phyloP scores from a whole-genome alignment of 768 basidiomycete genomes.

The Coprinopsis cinerea region DNA sequence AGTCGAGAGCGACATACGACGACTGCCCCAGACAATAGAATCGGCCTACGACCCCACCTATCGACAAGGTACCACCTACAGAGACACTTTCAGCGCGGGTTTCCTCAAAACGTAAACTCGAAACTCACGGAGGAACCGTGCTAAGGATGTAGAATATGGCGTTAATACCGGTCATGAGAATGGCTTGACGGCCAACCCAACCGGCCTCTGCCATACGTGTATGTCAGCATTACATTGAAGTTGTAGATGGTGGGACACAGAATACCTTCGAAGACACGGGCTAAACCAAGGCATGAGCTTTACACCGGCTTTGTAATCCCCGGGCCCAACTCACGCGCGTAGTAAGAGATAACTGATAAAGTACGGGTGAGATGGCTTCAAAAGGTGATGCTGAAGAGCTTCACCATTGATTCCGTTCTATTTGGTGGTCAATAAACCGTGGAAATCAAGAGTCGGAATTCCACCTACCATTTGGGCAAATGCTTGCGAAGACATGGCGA shows the following conservation, averaged over 20 bases:
- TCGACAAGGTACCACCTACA: constrained; percentile 91
- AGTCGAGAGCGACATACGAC: constrained; percentile 41
- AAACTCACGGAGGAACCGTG: constrained; percentile 73
- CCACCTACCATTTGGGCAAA: constrained; percentile 90
- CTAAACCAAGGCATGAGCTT: constrained; percentile 34
- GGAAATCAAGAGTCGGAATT: constrained; percentile 6
- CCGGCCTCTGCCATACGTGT: constrained; percentile 92
- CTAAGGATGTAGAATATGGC: constrained; percentile 73
- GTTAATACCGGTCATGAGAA: constrained; percentile 96
- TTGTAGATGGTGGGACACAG: too few species aligned
- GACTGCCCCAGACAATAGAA: constrained; percentile 81
- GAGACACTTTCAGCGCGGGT: constrained; percentile 10
- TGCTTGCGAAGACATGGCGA: constrained; percentile 94
- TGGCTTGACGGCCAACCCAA: constrained; percentile 89
- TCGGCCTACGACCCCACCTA: constrained; percentile 81
- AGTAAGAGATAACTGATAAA: constrained; percentile 94
- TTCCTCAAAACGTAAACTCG: background rate
- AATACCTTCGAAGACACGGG: constrained; percentile 85
- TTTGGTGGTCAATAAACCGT: background rate
- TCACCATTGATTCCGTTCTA: constrained; percentile 94
- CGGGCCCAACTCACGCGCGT: constrained; percentile 72
- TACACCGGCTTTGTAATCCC: too few species aligned
- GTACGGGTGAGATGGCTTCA: too few species aligned
- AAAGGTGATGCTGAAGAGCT: too few species aligned
- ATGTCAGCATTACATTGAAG: too few species aligned